These are phyloP conservation scores for Beauveria rudraprayagi DNA, from an alignment of 2,329 filamentous ascomycete genomes.

Conservation along the genomic window DNA sequence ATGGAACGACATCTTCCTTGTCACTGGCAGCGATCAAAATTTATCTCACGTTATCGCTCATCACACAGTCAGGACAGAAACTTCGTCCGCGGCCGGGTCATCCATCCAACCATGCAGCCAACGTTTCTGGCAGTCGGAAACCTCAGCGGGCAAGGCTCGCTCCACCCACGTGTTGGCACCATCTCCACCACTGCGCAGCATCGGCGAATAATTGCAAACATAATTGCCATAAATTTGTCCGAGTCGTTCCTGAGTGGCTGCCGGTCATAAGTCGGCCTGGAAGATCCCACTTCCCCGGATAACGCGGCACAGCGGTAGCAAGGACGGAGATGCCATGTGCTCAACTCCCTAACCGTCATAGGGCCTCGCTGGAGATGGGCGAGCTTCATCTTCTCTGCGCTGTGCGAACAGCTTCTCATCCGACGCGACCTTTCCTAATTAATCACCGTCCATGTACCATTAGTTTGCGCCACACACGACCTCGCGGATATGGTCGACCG, in stretches of 20 bases:
- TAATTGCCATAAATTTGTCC: background rate
- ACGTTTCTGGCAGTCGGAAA: background rate
- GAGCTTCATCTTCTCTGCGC: background rate
- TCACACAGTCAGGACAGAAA: background rate
- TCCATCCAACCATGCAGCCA: background rate
- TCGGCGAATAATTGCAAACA: background rate
- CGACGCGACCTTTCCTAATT: background rate
- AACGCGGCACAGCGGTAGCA: background rate
- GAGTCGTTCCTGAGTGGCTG: background rate
- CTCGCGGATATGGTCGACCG: background rate
- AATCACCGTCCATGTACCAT: background rate
- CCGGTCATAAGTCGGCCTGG: background rate
- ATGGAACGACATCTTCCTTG: no score
- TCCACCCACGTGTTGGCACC: conserved; percentile 1
- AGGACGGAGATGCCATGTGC: background rate
- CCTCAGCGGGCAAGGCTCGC: background rate
- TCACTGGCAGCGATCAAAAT: background rate
- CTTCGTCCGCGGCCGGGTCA: background rate
- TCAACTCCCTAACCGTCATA: background rate
- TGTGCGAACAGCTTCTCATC: background rate
- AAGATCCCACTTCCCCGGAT: background rate
- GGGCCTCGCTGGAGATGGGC: background rate
- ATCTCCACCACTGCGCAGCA: background rate
- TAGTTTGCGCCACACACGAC: background rate
- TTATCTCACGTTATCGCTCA: background rate